Evolutionary conservation across 495 filamentous ascomycete species (phyloP), one percentile per base, ranked within the genome.

Genomic region (Filosporella fistucella): DNA sequence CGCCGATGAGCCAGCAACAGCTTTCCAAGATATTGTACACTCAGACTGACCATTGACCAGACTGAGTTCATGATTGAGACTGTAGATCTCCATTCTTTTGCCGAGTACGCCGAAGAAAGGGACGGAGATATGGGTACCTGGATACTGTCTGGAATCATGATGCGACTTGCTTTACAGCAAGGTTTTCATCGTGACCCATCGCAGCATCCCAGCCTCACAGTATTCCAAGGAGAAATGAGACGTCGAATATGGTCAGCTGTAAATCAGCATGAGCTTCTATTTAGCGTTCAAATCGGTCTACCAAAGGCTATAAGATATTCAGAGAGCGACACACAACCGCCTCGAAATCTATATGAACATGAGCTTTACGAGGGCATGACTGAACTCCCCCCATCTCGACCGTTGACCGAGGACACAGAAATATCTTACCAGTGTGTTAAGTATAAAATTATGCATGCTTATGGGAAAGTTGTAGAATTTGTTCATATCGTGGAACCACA

Each of bases 151-250:
- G 71, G 72, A 13, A 64, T 65, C 4, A 57, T 69, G 35, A 64
- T 78, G 20, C 68, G 75, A 9, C 52, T 81, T 1, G 75, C 78
- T 49, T 36, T 80, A 29, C 68, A 70, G 48, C 72, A 77, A 69
- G 78, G 77, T 6, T 68, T 75, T 23, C 78, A 82, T 49, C 71
- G 77, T 16, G 78, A 82, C 37, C 66, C 72, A 12, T 65, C 58
- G 35, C 65, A 66, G 35, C 57, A 72, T 24, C 60, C 66, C 23
- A 65, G 65, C 22, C 74, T 86, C 33, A 70, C 76, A 0, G 60
- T 70, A 0, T 77, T 78, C 37, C 60, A 75, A 16, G 75, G 71
- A 2, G 77, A 82, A 59, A 78, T 79, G 68, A 65, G 79, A n/a
- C 65, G 77, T 20, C 68, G 79, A 13, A 53, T 74, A 22, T 82